Evolutionary conservation across 768 basidiomycete genomes (phyloP), one percentile per base, ranked within the genome.

Genomic region (Trametes villosa): DNA sequence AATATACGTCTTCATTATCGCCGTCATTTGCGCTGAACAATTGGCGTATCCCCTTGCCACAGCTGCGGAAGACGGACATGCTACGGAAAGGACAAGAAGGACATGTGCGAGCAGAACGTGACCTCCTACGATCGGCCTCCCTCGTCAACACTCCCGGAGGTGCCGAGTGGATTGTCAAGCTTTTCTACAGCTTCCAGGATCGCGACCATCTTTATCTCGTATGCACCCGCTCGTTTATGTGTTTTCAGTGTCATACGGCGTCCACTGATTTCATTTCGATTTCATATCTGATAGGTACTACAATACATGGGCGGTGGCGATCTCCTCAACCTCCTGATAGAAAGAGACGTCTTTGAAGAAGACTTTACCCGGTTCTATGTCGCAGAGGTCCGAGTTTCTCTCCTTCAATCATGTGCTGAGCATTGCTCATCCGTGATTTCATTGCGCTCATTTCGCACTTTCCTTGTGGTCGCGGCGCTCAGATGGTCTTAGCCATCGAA

Each of bases 301-400:
- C 92, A 96, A 71, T 97, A 88, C 75, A 96, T 96, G 93, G 94
- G 94, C 63, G 94, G 95, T 57, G 94, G 96, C 58, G 96, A 98
- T 79, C 86, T 98, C 67, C 86, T 99, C 55, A 97, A 97, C 75
- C 86, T 98, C 67, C 82, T 98, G 71, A 96, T 98, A 68, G 93
- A 97, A 76, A 79, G 88, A 61, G 93, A 94, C 71, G 84, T 92
- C 57, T 94, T 96, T 70, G 89, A 93, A 63, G 94, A 96, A 81
- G 84, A 88, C 69, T 94, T 95, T 75, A 88, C 92, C 60, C 85
- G 90, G 65, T 97, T 97, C 80, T 98, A 98, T 78, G 83, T 95
- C 62, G 91, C 96, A 57, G 96, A 98, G 83, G 94, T 94, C 69
- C 54, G 76, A 57, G 62, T 66, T 42, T 61, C 38, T 62, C 70